Evolutionary conservation across 495 filamentous ascomycete species (phyloP), one percentile per base, ranked within the genome.

Genomic region (Aspergillus carlsbadensis): DNA sequence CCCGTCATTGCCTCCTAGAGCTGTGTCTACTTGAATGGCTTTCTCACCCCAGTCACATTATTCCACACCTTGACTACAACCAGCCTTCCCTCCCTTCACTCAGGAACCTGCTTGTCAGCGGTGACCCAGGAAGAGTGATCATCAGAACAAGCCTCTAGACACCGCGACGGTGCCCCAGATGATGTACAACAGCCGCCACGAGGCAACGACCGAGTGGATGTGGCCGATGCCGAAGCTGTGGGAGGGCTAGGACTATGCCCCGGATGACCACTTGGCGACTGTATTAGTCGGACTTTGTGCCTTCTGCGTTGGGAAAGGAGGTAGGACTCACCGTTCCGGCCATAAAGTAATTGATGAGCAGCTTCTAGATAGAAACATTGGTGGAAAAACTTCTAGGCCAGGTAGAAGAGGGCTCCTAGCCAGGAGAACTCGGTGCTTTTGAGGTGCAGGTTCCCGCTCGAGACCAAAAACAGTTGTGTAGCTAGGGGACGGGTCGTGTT

Each of bases 401-500:
- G 70, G 51, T 77, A 81, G 65, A 81, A 79, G 18, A 80, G 68
- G 53, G 60, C 72, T 36, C 70, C 66, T 43, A 75, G 58, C 78
- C 80, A 81, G 36, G 68, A 74, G 42, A 81, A 83, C 54, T 81
- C 64, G 5, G 68, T 72, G 14, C 75, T 71, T 41, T 74, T 65
- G 3, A 81, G 70, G 22, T 75, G 45, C 10, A 78, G 58, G 62
- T 65, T 80, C 11, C 80, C 68, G n/a, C 14, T 66, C 57, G 51
- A 86, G 82, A 0, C 81, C 81, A 60, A 85, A 85, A 48, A 85
- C 78, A 14, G 81, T 76, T 11, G 81, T 79, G 61, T 83, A 83
- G 29, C 78, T 80, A 14, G 83, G n/a, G n/a, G n/a, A n/a, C n/a
- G 60, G 0, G 81, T 83, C 2, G 79, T 83, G 67, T 82, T 44